Evolutionary conservation across 192 early-diverging fungal species (phyloP), one percentile per base, ranked within the genome.

Genomic region (Rhizoclosmatium sp.): DNA sequence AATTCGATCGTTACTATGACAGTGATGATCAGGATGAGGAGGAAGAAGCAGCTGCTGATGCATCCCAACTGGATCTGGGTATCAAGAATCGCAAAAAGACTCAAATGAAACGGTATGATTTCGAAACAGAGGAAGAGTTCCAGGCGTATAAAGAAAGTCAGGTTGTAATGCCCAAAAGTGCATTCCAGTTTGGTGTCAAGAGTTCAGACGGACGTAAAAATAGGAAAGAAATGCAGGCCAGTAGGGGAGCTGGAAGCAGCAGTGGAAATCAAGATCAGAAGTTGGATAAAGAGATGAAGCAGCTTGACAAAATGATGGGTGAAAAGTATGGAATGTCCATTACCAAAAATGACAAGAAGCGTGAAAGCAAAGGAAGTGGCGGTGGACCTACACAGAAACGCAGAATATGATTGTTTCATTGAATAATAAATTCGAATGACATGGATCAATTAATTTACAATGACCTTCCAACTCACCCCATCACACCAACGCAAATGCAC

Each of bases 61-160:
- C 79, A 19, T 85, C 81, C 41, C 83, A 91, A 70, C 86, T 93
- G 21, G 93, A 94, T 78, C 83, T 91, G 71, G 93, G 93, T 10
- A 93, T 91, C 0, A 84, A 90, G 44, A 84, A 86, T 59, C 92
- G 93, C 80, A 94, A 93, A 64, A 86, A 86, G 39, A 87, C 88
- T 1, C 93, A 94, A 77, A 62, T 93, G 40, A 84, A 86, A 3
- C 84, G 93, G 12, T 94, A 89, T 80, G 92, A 94, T 81, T 94
- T 95, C 86, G 94, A 94, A 48, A 90, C 83, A 12, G 93, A 93
- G 79, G 93, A 92, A 70, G 91, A 93, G 45, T 94, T 89, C 83
- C 84, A 90, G 44, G 82, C 84, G 46, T 93, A 95, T 68, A 93
- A 94, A 79, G 91, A 92, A 31, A 85, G 82, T 31, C 85, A 93